Evolutionary conservation across 83 land plant species (phyloP).

Genomic region (Larix sibirica): DNA sequence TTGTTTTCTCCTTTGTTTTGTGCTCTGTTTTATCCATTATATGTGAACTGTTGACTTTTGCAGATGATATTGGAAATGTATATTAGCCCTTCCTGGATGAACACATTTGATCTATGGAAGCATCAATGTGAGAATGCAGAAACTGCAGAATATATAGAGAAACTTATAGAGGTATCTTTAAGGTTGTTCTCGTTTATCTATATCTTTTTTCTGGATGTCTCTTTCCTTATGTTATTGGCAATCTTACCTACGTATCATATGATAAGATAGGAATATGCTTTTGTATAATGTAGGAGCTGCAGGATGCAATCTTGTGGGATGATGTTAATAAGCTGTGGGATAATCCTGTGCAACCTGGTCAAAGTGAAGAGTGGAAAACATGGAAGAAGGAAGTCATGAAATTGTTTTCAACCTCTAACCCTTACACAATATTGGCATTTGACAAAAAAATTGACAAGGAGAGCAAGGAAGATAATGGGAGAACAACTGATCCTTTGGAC

Average conservation of each 20-base stretch:
- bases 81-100: slow-evolving; percentile 41
- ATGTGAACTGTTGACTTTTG: neutral
- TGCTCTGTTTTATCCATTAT: neutral
- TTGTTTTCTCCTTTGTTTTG: neutral
- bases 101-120: slow-evolving; percentile 35
- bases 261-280: neutral
- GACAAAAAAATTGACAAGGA: slow-evolving; percentile 12
- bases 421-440: neutral
- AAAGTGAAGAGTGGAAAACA: slow-evolving; percentile 65
- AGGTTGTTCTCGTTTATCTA: neutral
- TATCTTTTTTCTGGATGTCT: slow-evolving; percentile 19
- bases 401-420: slow-evolving; percentile 46
- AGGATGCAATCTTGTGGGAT: slow-evolving; percentile 62
- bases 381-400: slow-evolving; percentile 69
- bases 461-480: neutral
- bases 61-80: slow-evolving; percentile 51
- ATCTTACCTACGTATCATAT: neutral
- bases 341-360: slow-evolving; percentile 34
- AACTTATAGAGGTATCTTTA: slow-evolving; percentile 48
- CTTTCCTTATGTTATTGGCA: slow-evolving; percentile 3
- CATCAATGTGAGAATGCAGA: slow-evolving; percentile 43
- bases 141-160: slow-evolving; percentile 45
- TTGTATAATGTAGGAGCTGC: slow-evolving; percentile 50
- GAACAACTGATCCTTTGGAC: slow-evolving; percentile 11
- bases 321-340: slow-evolving; percentile 47